phyloP scores from a whole-genome alignment of 1,284 basidiomycete genomes.

The Schizophyllum commune region DNA sequence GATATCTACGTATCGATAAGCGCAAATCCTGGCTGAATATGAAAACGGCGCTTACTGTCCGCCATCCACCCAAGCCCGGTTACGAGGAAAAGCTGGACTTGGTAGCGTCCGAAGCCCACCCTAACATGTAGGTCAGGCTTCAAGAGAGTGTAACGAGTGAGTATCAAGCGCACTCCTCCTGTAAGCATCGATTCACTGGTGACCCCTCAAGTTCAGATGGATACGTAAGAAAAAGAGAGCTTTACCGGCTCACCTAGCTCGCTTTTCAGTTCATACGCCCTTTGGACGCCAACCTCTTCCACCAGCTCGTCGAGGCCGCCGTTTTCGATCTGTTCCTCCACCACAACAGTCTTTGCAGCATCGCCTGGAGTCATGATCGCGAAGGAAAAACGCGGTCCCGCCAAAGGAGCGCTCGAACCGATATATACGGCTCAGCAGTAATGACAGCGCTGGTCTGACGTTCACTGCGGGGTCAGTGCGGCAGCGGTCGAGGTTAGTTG shows the following conservation, averaged over 20 bases:
- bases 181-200: constrained; percentile 38
- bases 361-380: background rate
- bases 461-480: too few species aligned
- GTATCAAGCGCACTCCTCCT: constrained; percentile 31
- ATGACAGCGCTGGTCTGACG: too few species aligned
- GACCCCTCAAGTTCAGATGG: too few species aligned
- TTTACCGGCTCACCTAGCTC: background rate
- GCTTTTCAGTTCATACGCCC: background rate
- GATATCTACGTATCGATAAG: constrained; percentile 28
- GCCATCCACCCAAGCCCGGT: constrained; percentile 48
- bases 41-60: constrained; percentile 31
- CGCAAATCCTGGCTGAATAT: background rate
- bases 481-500: too few species aligned
- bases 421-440: too few species aligned
- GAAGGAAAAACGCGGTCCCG: too few species aligned
- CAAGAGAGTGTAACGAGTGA: background rate
- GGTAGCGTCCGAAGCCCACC: constrained; percentile 57
- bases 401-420: too few species aligned
- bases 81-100: constrained; percentile 48
- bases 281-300: background rate
- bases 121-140: constrained; percentile 16
- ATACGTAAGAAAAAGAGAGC: background rate
- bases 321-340: background rate
- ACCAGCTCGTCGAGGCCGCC: background rate
- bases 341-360: background rate